Evolutionary conservation across 176 grass and related monocot genomes (phyloP).

Genomic region (Avena sativa): DNA sequence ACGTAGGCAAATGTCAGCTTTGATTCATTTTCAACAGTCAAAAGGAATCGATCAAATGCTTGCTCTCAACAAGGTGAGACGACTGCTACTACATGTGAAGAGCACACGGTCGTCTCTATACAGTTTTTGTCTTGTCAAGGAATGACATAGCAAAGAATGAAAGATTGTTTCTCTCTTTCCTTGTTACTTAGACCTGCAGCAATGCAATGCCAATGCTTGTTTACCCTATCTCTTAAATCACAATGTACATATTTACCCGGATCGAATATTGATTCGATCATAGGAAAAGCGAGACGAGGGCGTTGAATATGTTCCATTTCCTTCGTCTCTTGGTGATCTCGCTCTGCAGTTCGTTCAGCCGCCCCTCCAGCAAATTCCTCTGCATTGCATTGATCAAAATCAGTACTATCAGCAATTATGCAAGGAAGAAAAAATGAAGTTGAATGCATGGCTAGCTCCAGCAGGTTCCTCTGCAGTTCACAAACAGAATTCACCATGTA

Average conservation of each 20-base stretch:
- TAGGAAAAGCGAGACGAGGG: conserved; percentile 76
- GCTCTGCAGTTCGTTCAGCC: conserved; percentile 43
- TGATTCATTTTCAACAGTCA: background rate
- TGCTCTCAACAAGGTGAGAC: background rate
- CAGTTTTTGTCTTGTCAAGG: background rate
- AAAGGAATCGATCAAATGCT: background rate
- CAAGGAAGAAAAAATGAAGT: too few relatives aligned
- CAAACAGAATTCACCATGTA: background rate
- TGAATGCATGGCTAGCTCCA: conserved; percentile 30
- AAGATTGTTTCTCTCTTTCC: background rate
- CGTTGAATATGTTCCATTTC: conserved; percentile 68
- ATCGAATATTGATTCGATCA: conserved; percentile 28
- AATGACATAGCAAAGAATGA: background rate
- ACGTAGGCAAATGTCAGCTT: background rate
- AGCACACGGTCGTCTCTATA: background rate
- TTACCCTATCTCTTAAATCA: background rate
- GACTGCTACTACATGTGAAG: background rate
- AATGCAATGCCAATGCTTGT: background rate
- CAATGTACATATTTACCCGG: background rate
- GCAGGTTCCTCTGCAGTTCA: conserved; percentile 27
- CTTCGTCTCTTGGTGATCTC: conserved; percentile 43
- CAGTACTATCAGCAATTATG: too few relatives aligned
- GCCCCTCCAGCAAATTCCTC: conserved; percentile 58
- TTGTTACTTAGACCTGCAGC: background rate
- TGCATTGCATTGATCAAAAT: background rate